Conservation (phyloP, 306 rosid genomes). For the Acacia confusa region DNA sequence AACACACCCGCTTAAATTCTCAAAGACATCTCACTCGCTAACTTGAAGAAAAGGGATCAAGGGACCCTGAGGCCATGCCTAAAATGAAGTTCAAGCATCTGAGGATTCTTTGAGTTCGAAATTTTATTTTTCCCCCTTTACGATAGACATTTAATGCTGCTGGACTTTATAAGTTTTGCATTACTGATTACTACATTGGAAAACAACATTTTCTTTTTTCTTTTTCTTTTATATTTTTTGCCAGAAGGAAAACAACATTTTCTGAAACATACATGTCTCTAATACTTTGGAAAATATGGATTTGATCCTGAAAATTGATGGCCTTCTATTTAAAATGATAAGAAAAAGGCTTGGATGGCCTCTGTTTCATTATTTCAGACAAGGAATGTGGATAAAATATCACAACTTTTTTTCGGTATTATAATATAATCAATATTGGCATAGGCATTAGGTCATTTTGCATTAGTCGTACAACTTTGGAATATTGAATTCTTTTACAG, state of each 20-base stretch:
- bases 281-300: neutral
- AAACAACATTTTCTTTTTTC: neutral
- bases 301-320: neutral
- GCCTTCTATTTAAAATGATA: no score
- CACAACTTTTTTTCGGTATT: neutral
- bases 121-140: neutral
- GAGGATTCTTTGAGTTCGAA: slow-evolving; percentile 28
- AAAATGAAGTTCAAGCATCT: neutral
- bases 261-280: neutral
- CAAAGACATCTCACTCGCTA: slow-evolving; percentile 15
- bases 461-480: slow-evolving; percentile 22
- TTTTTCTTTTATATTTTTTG: no score
- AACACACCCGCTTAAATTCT: slow-evolving; percentile 9
- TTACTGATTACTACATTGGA: neutral
- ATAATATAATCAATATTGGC: neutral
- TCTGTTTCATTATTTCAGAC: slow-evolving; percentile 12
- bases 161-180: slow-evolving; percentile 9
- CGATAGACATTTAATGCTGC: slow-evolving; percentile 10
- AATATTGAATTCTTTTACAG: slow-evolving; percentile 50
- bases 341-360: neutral
- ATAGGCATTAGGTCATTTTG: slow-evolving; percentile 6
- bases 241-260: neutral
- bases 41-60: slow-evolving; percentile 1
- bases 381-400: neutral
- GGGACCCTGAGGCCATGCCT: slow-evolving; percentile 1